These are phyloP conservation scores for Hanseniaspora meyeri DNA, from an alignment of 805 yeast genomes.

Conservation along the genomic window DNA sequence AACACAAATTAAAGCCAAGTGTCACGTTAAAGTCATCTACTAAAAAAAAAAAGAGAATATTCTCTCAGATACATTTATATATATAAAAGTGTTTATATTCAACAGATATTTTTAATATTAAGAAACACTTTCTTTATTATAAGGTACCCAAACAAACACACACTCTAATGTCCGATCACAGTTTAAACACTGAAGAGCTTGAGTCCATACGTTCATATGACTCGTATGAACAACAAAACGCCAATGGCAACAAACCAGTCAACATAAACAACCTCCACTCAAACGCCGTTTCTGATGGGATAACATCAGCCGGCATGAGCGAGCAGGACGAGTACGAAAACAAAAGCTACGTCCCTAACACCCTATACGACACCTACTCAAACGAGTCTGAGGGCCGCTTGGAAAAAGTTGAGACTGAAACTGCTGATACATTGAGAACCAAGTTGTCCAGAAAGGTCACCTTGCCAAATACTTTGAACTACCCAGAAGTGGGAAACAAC, in stretches of 20 bases:
- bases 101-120: too few species aligned
- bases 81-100: too few species aligned
- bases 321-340: not conserved
- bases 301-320: not conserved
- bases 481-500: conserved; percentile 35
- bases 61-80: too few species aligned
- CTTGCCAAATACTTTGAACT: conserved; percentile 41
- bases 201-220: conserved; percentile 15
- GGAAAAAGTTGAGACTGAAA: conserved; percentile 42
- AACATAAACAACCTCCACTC: conserved; percentile 1
- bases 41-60: too few species aligned
- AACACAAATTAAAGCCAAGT: too few species aligned
- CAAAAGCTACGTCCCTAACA: conserved; percentile 1
- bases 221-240: conserved; percentile 15
- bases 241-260: conserved; percentile 11
- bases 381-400: conserved; percentile 1
- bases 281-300: not conserved
- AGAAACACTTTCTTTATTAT: too few species aligned
- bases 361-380: conserved; percentile 32
- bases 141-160: too few species aligned
- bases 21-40: too few species aligned
- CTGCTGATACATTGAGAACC: conserved; percentile 53
- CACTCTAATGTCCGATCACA: not conserved
- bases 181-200: not conserved
- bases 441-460: conserved; percentile 50